Evolutionary conservation across 345 rosid species (phyloP).

Genomic region (Populus pruinosa): DNA sequence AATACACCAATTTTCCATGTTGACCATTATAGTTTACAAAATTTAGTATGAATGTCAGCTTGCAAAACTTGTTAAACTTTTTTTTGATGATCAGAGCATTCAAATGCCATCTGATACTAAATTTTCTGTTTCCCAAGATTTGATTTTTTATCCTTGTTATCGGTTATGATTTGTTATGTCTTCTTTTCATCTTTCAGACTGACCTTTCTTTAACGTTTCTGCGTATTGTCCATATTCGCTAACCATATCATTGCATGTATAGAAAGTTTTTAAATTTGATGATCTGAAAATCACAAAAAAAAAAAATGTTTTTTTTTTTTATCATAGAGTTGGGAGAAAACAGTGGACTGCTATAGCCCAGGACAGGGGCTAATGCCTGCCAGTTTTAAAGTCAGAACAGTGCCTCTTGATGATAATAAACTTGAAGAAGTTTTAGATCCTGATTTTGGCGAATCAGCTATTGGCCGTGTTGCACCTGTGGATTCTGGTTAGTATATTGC

Average conservation of each 20-base stretch:
- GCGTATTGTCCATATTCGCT: background rate
- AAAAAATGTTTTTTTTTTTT: conserved; percentile 1
- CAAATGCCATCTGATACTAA: background rate
- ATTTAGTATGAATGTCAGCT: background rate
- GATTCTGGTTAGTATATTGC: conserved; percentile 25
- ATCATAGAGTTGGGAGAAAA: conserved; percentile 35
- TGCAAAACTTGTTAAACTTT: background rate
- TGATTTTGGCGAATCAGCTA: conserved; percentile 36
- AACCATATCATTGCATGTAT: background rate
- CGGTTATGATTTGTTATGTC: background rate
- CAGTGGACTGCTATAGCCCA: conserved; percentile 35
- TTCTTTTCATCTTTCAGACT: background rate
- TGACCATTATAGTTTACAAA: background rate
- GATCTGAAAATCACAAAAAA: background rate
- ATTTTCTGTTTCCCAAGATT: background rate
- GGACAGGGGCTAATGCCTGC: conserved; percentile 38
- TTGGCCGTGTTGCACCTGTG: conserved; percentile 37
- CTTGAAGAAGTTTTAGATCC: conserved; percentile 33
- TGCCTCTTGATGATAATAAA: conserved; percentile 27
- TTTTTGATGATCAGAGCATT: background rate
- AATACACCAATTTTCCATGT: background rate
- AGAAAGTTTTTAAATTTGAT: background rate
- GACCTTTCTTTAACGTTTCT: background rate
- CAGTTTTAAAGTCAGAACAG: conserved; percentile 33
- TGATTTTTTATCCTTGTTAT: background rate